Conservation (phyloP, 192 early-diverging fungal genomes). For the Umbelopsis ramanniana region DNA sequence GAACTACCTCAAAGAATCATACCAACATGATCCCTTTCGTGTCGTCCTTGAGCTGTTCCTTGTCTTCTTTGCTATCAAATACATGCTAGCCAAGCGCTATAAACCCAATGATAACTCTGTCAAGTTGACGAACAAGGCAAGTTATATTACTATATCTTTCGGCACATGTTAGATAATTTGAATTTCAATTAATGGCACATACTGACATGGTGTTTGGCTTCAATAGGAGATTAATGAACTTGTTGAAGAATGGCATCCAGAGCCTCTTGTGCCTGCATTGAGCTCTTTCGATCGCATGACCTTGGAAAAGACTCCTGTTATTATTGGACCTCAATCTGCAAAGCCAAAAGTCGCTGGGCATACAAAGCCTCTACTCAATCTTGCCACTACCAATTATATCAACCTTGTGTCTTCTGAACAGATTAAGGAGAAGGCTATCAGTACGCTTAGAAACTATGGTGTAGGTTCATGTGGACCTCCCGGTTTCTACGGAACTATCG, state of each 20-base stretch:
- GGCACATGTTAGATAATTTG: not conserved
- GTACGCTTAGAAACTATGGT: constrained; percentile 89
- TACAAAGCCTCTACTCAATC: constrained; percentile 72
- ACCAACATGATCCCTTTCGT: constrained; percentile 94
- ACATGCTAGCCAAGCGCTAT: constrained; percentile 83
- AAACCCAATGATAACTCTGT: constrained; percentile 78
- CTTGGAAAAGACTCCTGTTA: constrained; percentile 77
- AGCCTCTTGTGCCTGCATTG: constrained; percentile 84
- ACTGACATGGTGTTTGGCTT: not conserved
- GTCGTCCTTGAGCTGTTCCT: constrained; percentile 82
- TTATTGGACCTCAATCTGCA: constrained; percentile 67
- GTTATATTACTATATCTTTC: not conserved
- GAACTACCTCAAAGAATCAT: constrained; percentile 85
- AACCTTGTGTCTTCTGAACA: constrained; percentile 75
- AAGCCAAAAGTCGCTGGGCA: constrained; percentile 66
- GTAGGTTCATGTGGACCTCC: constrained; percentile 96
- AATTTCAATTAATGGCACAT: not conserved
- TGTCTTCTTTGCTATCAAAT: constrained; percentile 87
- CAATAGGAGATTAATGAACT: constrained; percentile 94
- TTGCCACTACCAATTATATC: constrained; percentile 89
- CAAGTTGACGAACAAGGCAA: constrained; percentile 80
- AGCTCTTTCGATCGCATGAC: constrained; percentile 72
- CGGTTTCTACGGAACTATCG: constrained; percentile 93
- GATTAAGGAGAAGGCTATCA: constrained; percentile 82
- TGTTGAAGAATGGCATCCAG: constrained; percentile 94